phyloP scores from a whole-genome alignment of 75 land plant species.

The Selaginella tamariscina region DNA sequence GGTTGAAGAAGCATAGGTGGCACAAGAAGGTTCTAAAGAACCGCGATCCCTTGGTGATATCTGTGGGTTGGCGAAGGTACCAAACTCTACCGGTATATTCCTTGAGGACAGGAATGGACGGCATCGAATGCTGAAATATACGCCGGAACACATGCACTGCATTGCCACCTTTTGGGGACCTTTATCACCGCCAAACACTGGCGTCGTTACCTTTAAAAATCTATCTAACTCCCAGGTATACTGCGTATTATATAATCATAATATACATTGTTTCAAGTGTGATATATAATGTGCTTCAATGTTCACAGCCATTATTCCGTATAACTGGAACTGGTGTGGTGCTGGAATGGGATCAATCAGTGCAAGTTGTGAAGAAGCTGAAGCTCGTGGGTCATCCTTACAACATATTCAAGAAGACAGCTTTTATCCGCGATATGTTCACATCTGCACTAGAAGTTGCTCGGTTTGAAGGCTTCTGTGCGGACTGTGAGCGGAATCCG shows the following conservation, averaged over 20 bases:
- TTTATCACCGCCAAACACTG: constrained; percentile 76
- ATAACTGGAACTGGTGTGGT: constrained; percentile 76
- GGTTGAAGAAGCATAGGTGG: constrained; percentile 90
- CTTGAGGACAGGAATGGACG: constrained; percentile 79
- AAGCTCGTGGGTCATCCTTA: constrained; percentile 87
- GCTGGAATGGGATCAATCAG: constrained; percentile 74
- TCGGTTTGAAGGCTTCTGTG: constrained; percentile 81
- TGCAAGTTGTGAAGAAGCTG: constrained; percentile 68
- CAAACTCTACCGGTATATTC: constrained; percentile 92
- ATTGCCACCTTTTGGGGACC: constrained; percentile 97
- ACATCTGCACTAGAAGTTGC: constrained; percentile 94
- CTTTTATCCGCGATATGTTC: constrained; percentile 91
- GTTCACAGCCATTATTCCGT: constrained; percentile 62
- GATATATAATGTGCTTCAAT: not conserved
- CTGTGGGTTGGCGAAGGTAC: constrained; percentile 96
- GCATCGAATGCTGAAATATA: constrained; percentile 92
- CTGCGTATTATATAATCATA: not conserved
- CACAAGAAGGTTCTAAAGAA: constrained; percentile 88
- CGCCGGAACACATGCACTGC: constrained; percentile 99
- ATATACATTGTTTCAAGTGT: not conserved
- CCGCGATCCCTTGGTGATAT: constrained; percentile 77
- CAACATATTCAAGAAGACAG: constrained; percentile 93
- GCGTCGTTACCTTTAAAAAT: constrained; percentile 78
- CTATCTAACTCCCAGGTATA: constrained; percentile 74
- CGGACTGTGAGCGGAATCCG: constrained; percentile 96